Evolutionary conservation across 2,329 filamentous ascomycete species (phyloP), one percentile per base, ranked within the genome.

Genomic region (Nemania sp.): DNA sequence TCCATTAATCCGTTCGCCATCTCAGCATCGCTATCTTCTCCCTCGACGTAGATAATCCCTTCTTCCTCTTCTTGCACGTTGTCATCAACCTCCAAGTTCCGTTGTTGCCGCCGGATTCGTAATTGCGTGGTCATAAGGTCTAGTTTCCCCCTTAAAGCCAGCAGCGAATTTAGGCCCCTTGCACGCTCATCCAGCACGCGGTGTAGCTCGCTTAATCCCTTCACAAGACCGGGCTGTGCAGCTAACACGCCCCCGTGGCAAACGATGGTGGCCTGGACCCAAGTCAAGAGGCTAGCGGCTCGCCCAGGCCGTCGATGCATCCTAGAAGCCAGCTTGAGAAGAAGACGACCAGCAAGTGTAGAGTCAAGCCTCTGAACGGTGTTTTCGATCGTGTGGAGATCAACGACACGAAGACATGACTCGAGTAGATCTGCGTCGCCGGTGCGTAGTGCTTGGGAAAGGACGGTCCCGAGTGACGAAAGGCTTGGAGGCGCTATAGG

Each of bases 261-360:
- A 38, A 98, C 89, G 62, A 98, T 88, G 1, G 93, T 95, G 93
- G 94, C 97, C 81, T 98, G 94, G 51, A 98, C 92, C 94, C 96
- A 99, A 18, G 92, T 89, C 87, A 98, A 94, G 35, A 99, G 88
- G 77, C 91, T 93, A 59, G 94, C 94, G 15, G 96, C 95, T 62
- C 96, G 89, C 3, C 95, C 96, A 0, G 96, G 96, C 52, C 93
- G 89, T 72, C 92, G 89, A 80, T 97, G 91, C 78, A 99, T 88
- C 67, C 94, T 88, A 73, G 97, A 92, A 8, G 96, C 93, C 59
- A 99, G 87, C 79, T 93, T 94, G 76, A 90, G 89, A 65, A 99
- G 88, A 10, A 99, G 87, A 7, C 84, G 87, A 41, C 90, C 91
- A 6, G 96, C 94, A 26, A 98, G 89, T 2, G 90, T 87, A 29